phyloP scores from a whole-genome alignment of 148 eudicot genomes.

The Mesembryanthemum crystallinum region DNA sequence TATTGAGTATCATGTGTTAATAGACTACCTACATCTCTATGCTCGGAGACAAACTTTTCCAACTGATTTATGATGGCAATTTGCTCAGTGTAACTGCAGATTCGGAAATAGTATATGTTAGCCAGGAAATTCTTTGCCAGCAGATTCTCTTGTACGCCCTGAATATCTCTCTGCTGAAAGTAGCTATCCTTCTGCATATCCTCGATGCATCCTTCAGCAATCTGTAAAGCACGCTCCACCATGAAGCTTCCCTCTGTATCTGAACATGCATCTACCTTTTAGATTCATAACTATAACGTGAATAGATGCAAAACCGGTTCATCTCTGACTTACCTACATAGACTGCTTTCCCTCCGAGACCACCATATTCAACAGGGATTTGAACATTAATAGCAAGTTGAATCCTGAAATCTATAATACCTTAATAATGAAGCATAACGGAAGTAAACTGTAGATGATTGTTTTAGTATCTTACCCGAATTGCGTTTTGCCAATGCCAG shows the following conservation, averaged over 20 bases:
- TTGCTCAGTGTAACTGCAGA: constrained; percentile 96
- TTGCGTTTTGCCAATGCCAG: constrained; percentile 98
- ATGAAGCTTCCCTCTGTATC: constrained; percentile 99
- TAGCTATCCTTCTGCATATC: constrained; percentile 51
- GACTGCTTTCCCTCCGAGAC: constrained; percentile 84
- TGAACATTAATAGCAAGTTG: constrained; percentile 95
- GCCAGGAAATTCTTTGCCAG: constrained; percentile 68
- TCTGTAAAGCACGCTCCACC: constrained; percentile 94
- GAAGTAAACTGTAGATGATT: neutral
- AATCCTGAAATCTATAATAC: constrained; percentile 53
- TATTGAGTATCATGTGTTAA: neutral
- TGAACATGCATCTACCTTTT: constrained; percentile 34
- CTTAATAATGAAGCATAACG: constrained; percentile 19
- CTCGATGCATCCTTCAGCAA: constrained; percentile 81
- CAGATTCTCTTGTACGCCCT: constrained; percentile 34
- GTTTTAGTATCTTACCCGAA: constrained; percentile 51
- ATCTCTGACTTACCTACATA: constrained; percentile 59
- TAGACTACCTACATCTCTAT: constrained; percentile 65
- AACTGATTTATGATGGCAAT: constrained; percentile 76
- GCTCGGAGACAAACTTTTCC: constrained; percentile 76
- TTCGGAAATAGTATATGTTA: constrained; percentile 74
- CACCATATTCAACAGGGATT: constrained; percentile 76
- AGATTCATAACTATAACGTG: constrained; percentile 20
- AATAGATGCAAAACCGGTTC: constrained; percentile 6
- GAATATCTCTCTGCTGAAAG: constrained; percentile 38